Evolutionary conservation across 345 rosid species (phyloP).

Genomic region (Lagerstroemia speciosa): DNA sequence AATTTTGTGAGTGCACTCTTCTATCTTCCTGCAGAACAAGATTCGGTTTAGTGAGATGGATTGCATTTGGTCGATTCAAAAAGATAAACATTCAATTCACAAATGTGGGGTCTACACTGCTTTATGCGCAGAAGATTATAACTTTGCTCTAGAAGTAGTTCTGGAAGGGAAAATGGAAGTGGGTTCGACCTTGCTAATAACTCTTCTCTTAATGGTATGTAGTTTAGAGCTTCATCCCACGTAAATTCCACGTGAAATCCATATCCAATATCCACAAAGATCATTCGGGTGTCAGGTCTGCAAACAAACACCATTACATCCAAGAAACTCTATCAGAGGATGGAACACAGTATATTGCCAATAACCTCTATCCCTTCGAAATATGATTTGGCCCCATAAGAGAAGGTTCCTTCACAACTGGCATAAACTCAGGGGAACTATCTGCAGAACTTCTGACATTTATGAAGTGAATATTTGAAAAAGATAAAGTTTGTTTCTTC

Average conservation of each 20-base stretch:
- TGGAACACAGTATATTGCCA: neutral
- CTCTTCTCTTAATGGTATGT: constrained; percentile 54
- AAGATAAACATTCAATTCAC: neutral
- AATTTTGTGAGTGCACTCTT: constrained; percentile 46
- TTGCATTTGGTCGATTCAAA: neutral
- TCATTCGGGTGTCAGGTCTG: constrained; percentile 62
- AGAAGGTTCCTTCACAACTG: neutral
- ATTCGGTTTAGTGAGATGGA: neutral
- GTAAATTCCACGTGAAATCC: constrained; percentile 85
- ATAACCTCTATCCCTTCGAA: neutral
- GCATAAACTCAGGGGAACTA: neutral
- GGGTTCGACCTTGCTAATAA: constrained; percentile 39
- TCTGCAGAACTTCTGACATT: neutral
- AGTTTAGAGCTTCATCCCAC: constrained; percentile 67
- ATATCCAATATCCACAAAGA: constrained; percentile 66
- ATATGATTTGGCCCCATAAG: neutral
- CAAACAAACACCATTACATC: constrained; percentile 8
- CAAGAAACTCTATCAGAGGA: neutral
- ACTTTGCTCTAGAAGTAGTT: neutral
- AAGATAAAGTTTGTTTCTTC: neutral
- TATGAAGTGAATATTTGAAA: too few relatives aligned
- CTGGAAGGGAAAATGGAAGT: neutral
- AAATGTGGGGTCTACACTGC: neutral
- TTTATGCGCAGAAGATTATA: neutral
- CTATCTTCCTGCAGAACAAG: constrained; percentile 47